Base-by-base conservation (phyloP, 306 rosid species). In the Acmispon strigosus region DNA sequence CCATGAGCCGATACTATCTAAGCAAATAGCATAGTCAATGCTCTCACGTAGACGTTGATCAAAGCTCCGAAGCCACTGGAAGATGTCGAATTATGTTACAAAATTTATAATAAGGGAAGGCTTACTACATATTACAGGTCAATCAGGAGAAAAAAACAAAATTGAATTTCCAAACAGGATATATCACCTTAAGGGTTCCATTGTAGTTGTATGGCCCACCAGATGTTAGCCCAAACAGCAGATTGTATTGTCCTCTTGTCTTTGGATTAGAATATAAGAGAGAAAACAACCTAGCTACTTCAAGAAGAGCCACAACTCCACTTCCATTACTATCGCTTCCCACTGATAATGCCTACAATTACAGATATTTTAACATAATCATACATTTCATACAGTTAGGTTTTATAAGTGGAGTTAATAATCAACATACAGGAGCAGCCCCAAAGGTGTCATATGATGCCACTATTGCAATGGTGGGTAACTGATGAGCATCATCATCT, bases 271-370 rank as follows among this genome's bases (percentile, higher is more conserved):
- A 95, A 84, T 95, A 95, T 24, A 95, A 86, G 69, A 87, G 78
- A 71, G 99, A 95, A 80, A 95, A 91, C 72, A 95, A 76, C 86
- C 99, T 87, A 60, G 97, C 99, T 75, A 95, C 92, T 82, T 95
- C 99, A 76, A 95, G 96, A 72, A 95, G 96, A 62, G 99, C 99
- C 71, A 85, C 99, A 72, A 85, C 65, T 36, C 99, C 97, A 36
- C 99, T 95, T 78, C 99, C 99, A 68, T 86, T 95, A 84, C 99
- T 95, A 70, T 91, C 99, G 42, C 97, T 95, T 85, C 97, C 99
- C 78, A 91, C 96, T 52, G 99, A 95, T 69, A 95, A 85, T 7
- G 90, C 91, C 99, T 95, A 72, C 80, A 80, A 74, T 73, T 62
- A 61, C 32, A 76, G 56, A 80, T 55, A 34, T 20, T 68, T 66